phyloP scores from a whole-genome alignment of 139 green algal genomes.

The Tetraselmis striata region DNA sequence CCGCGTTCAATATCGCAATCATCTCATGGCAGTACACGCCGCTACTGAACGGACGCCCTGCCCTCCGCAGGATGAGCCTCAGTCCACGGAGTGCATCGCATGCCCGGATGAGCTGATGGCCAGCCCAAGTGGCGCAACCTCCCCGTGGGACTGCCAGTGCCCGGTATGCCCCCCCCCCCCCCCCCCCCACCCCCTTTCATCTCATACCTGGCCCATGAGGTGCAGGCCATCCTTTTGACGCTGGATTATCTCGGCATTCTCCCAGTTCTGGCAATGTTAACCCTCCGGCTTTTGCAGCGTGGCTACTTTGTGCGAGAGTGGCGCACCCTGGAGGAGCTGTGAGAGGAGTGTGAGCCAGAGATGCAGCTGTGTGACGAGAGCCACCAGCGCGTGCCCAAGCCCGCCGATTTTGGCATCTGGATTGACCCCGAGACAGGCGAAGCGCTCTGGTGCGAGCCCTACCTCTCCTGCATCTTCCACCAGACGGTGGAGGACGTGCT shows the following conservation, averaged over 20 bases:
- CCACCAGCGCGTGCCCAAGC: neutral
- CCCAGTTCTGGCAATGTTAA: no score
- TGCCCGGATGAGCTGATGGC: neutral
- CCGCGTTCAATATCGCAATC: neutral
- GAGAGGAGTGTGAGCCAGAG: neutral
- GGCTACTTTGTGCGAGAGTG: neutral
- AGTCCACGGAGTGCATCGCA: neutral
- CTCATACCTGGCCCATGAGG: neutral
- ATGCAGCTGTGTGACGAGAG: neutral
- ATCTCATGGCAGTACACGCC: neutral
- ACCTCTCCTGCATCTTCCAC: neutral
- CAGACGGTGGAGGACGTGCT: neutral
- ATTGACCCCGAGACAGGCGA: neutral
- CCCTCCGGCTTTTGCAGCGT: neutral
- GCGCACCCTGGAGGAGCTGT: neutral
- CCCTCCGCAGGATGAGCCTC: neutral
- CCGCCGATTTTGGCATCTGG: neutral
- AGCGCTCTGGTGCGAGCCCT: neutral
- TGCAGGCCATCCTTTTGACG: no score
- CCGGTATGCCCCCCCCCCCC: neutral
- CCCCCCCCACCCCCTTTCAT: neutral
- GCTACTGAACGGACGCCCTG: neutral
- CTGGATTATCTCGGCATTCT: no score
- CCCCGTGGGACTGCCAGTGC: neutral
- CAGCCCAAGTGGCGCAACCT: neutral